A percentile compares a stretch with the other conserved stretches of the same genome.
Conservation (phyloP, 257 asterid genomes). For the Eustoma russellianum region DNA sequence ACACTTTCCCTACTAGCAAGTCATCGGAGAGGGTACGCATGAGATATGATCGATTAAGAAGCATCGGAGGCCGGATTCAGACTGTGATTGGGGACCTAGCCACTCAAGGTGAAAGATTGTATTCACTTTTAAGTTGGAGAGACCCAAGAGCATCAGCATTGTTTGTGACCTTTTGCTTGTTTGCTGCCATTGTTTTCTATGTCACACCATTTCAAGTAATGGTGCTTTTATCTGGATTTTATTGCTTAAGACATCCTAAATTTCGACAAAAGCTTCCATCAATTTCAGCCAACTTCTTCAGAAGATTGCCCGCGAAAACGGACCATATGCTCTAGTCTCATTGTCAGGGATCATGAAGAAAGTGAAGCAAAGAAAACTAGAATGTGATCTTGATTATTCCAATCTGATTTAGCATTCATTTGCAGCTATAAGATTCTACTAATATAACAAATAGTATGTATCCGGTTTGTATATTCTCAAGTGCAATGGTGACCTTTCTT, state of each 20-base stretch:
- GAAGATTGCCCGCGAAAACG: constrained; percentile 71
- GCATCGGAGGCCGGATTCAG: constrained; percentile 73
- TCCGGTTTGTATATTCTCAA: too few relatives aligned
- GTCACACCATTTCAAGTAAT: constrained; percentile 55
- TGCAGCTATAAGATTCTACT: too few relatives aligned
- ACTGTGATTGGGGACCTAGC: constrained; percentile 71
- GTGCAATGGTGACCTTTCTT: too few relatives aligned
- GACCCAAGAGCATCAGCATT: constrained; percentile 79
- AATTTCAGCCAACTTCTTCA: constrained; percentile 51
- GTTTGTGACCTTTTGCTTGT: constrained; percentile 47
- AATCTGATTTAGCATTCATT: too few relatives aligned
- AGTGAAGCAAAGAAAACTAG: too few relatives aligned
- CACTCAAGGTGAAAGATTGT: constrained; percentile 69
- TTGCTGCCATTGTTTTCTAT: constrained; percentile 48
- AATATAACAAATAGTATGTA: too few relatives aligned
- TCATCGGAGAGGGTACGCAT: constrained; percentile 42
- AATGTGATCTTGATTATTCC: too few relatives aligned
- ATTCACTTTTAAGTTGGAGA: constrained; percentile 59
- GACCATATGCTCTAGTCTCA: constrained; percentile 51
- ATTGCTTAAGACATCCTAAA: constrained; percentile 63
- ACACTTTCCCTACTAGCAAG: constrained; percentile 57
- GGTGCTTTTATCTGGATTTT: constrained; percentile 34
- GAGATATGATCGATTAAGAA: constrained; percentile 71
- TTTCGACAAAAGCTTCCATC: constrained; percentile 55
- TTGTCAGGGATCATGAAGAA: not conserved